phyloP scores from a whole-genome alignment of 495 filamentous ascomycete species.

The Cladorrhinum samala region DNA sequence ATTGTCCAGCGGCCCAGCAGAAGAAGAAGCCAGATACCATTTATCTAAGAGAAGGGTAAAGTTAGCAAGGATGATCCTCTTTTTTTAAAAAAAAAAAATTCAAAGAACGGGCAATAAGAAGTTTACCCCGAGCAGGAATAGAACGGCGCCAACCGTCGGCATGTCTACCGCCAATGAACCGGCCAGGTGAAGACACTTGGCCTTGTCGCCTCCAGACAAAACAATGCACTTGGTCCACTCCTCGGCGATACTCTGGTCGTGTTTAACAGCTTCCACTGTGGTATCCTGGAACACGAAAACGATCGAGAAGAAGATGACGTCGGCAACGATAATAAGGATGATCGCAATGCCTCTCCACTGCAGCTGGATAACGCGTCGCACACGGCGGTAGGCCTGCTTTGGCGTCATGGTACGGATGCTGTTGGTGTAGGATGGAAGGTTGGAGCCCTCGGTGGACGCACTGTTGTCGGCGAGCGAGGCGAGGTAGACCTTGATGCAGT shows the following conservation, averaged over 20 bases:
- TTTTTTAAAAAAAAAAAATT: not conserved
- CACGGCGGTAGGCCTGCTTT: slow-evolving; percentile 77
- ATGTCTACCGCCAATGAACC: slow-evolving; percentile 58
- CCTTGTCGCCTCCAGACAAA: slow-evolving; percentile 52
- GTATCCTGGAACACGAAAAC: slow-evolving; percentile 83
- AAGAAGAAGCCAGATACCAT: slow-evolving; percentile 78
- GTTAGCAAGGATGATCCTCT: slow-evolving; percentile 3
- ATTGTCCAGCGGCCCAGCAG: slow-evolving; percentile 77
- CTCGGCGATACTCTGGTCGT: slow-evolving; percentile 46
- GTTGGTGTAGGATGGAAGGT: slow-evolving; percentile 68
- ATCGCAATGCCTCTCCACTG: slow-evolving; percentile 91
- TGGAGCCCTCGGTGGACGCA: slow-evolving; percentile 62
- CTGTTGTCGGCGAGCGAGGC: slow-evolving; percentile 70
- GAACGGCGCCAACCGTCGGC: slow-evolving; percentile 70
- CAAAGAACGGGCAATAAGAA: not conserved
- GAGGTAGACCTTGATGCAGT: slow-evolving; percentile 93
- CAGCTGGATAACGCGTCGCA: slow-evolving; percentile 78
- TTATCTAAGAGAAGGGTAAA: slow-evolving; percentile 45
- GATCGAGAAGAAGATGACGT: slow-evolving; percentile 87
- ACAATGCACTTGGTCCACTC: slow-evolving; percentile 70
- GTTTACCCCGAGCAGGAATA: slow-evolving; percentile 74
- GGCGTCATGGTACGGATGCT: slow-evolving; percentile 81
- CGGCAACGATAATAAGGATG: slow-evolving; percentile 77
- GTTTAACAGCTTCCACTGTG: slow-evolving; percentile 49
- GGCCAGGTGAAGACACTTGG: slow-evolving; percentile 55